Evolutionary conservation across 495 filamentous ascomycete species (phyloP).

Genomic region (Aspergillus panamensis): DNA sequence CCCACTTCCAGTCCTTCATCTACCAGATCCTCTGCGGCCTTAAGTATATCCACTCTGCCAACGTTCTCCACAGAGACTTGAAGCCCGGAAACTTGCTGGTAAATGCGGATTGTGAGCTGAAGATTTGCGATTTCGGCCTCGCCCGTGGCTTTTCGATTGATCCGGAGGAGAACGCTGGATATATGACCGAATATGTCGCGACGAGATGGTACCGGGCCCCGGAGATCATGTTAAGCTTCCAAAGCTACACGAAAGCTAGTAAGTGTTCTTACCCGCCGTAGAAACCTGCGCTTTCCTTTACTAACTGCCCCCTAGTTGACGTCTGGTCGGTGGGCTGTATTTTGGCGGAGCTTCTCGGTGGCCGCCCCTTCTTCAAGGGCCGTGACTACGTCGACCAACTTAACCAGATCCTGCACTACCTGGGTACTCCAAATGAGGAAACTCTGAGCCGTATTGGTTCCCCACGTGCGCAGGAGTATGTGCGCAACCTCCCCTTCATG

Average conservation of each 20-base stretch:
- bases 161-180: constrained; percentile 96
- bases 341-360: constrained; percentile 90
- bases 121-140: constrained; percentile 97
- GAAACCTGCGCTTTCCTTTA: constrained; percentile 3
- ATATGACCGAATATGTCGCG: constrained; percentile 99
- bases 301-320: constrained; percentile 62
- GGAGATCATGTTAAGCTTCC: constrained; percentile 99
- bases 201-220: constrained; percentile 98
- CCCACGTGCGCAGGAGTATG: constrained; percentile 94
- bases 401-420: constrained; percentile 97
- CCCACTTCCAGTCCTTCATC: constrained; percentile 93
- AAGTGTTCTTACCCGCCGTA: constrained; percentile 39
- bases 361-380: constrained; percentile 98
- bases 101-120: constrained; percentile 98
- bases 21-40: constrained; percentile 93
- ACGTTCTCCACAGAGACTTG: constrained; percentile 92
- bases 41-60: constrained; percentile 98
- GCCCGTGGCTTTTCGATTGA: constrained; percentile 95
- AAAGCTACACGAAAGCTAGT: constrained; percentile 99
- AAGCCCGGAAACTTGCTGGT: constrained; percentile 97
- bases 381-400: constrained; percentile 98
- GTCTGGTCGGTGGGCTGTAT: constrained; percentile 99
- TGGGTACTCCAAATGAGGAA: constrained; percentile 94
- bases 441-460: constrained; percentile 93
- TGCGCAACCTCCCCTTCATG: constrained; percentile 97